phyloP scores from a whole-genome alignment of 441 rosid genomes.

The Gossypium schwendimanii region DNA sequence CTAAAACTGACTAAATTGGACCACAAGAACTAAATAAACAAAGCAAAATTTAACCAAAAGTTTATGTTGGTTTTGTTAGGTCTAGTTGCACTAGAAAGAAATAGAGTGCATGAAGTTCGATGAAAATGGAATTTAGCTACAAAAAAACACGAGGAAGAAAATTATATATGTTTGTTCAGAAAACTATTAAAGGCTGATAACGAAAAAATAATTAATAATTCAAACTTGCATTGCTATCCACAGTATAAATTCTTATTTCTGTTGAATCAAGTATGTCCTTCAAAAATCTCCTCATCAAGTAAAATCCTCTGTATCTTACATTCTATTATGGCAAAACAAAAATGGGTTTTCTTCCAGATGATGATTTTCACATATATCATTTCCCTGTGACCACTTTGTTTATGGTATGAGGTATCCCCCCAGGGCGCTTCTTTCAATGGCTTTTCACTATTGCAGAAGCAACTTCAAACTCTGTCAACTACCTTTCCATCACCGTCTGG shows the following conservation, averaged over 20 bases:
- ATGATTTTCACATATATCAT: background rate
- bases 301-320: background rate
- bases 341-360: background rate
- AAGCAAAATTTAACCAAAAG: too few relatives aligned
- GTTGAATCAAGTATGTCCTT: slow-evolving; percentile 4
- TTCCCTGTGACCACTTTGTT: background rate
- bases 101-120: too few relatives aligned
- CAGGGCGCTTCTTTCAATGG: background rate
- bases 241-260: background rate
- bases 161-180: background rate
- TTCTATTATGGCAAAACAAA: background rate
- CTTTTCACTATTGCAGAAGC: background rate
- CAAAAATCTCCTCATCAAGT: background rate
- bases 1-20: too few relatives aligned
- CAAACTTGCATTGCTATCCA: too few relatives aligned
- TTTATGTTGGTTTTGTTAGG: too few relatives aligned
- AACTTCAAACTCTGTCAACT: background rate
- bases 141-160: background rate
- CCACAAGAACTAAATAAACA: too few relatives aligned
- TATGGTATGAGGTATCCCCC: background rate
- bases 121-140: too few relatives aligned
- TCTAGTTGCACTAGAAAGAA: too few relatives aligned
- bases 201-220: background rate
- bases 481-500: background rate
- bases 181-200: too few relatives aligned